These are phyloP conservation scores for Pisolithus thermaeus DNA, from an alignment of 1,284 basidiomycete genomes.

Conservation along the genomic window DNA sequence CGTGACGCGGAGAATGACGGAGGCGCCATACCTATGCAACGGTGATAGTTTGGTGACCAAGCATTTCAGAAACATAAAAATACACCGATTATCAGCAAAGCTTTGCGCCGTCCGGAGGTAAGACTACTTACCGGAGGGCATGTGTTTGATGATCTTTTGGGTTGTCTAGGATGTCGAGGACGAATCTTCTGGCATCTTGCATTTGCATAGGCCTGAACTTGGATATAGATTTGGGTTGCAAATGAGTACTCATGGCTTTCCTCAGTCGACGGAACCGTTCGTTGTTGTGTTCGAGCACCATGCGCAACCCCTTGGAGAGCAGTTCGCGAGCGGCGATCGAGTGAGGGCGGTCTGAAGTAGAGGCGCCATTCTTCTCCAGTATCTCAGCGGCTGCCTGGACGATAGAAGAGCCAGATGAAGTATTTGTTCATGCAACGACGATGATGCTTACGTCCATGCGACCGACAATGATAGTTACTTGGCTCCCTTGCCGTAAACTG, in stretches of 20 bases:
- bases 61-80: not conserved
- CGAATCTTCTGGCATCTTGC: conserved; percentile 30
- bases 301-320: conserved; percentile 18
- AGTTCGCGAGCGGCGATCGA: conserved; percentile 25
- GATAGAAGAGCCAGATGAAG: not conserved
- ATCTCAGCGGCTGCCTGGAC: conserved; percentile 24
- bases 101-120: not conserved
- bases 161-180: conserved; percentile 34
- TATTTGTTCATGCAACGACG: not conserved
- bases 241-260: conserved; percentile 32
- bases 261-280: conserved; percentile 25
- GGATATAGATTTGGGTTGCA: conserved; percentile 31
- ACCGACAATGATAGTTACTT: conserved; percentile 25
- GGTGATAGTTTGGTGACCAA: not conserved
- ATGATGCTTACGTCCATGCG: conserved; percentile 26
- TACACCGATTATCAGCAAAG: no score
- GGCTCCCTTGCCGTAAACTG: conserved; percentile 21
- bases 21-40: conserved; percentile 50
- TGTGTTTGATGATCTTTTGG: conserved; percentile 33
- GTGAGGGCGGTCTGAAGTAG: conserved; percentile 28
- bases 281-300: conserved; percentile 19
- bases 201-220: conserved; percentile 32
- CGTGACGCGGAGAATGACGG: conserved; percentile 57
- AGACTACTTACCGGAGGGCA: conserved; percentile 21
- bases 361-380: conserved; percentile 31